These are phyloP conservation scores for Cystoderma amianthinum DNA, from an alignment of 768 basidiomycete genomes.

Conservation along the genomic window DNA sequence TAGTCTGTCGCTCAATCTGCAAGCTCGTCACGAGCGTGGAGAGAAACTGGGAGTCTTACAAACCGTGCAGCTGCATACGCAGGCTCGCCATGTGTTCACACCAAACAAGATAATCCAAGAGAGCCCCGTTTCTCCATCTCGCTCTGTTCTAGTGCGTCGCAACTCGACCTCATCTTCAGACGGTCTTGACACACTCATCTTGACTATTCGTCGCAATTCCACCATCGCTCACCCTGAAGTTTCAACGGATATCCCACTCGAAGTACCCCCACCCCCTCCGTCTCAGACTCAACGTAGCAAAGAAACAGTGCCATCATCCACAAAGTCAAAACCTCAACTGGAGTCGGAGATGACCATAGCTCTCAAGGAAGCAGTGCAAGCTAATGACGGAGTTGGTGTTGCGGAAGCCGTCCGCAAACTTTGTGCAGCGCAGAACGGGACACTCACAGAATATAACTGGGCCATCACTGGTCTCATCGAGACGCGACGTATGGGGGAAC, in stretches of 20 bases:
- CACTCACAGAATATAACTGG: constrained; percentile 52
- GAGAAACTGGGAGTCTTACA: constrained; percentile 52
- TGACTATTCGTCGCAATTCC: constrained; percentile 8
- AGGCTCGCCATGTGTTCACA: constrained; percentile 52
- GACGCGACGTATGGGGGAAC: constrained; percentile 40
- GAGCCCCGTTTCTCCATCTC: constrained; percentile 10
- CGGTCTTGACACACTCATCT: constrained; percentile 13
- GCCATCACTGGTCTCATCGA: constrained; percentile 48
- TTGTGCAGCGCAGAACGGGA: constrained; percentile 20
- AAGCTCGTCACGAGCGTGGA: constrained; percentile 30
- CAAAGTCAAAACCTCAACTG: constrained; percentile 13
- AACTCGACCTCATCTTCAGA: constrained; percentile 36
- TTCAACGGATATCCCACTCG: background rate
- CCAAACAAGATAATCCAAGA: constrained; percentile 10
- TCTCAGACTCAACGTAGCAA: background rate
- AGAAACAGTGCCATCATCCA: constrained; percentile 16
- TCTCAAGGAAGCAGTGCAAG: constrained; percentile 17
- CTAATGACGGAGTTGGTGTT: constrained; percentile 16
- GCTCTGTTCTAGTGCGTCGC: constrained; percentile 32
- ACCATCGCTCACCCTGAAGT: background rate
- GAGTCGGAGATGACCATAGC: background rate
- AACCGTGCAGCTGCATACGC: constrained; percentile 57
- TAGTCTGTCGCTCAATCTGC: constrained; percentile 46
- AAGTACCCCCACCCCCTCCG: constrained; percentile 1
- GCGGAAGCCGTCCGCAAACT: constrained; percentile 29